Conservation (phyloP, 108 stramenopile species). For the Skeletonema potamos region DNA sequence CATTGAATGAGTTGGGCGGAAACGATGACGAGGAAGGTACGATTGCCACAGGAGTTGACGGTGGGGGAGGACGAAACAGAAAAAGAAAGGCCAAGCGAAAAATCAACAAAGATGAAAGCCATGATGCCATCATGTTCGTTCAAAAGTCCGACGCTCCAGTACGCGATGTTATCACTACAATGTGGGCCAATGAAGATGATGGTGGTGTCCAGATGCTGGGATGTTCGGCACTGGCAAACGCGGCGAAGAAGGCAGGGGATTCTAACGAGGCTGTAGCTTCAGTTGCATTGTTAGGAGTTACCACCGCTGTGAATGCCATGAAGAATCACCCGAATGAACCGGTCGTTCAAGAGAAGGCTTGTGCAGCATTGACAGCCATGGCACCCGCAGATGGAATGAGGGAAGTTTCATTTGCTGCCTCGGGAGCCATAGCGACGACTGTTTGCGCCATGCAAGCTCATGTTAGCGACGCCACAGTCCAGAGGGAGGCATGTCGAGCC, state of each 20-base stretch:
- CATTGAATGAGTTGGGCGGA: constrained; percentile 28
- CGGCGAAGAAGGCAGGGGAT: constrained; percentile 22
- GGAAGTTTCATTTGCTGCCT: constrained; percentile 85
- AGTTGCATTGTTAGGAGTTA: constrained; percentile 71
- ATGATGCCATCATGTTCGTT: constrained; percentile 89
- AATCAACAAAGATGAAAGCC: constrained; percentile 77
- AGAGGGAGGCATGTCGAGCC: constrained; percentile 77
- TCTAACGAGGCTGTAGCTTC: constrained; percentile 30
- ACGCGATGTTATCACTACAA: constrained; percentile 67
- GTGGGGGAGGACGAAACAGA: constrained; percentile 36
- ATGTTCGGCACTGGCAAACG: constrained; percentile 60
- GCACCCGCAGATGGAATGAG: constrained; percentile 65
- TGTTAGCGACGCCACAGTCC: constrained; percentile 74
- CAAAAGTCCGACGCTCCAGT: constrained; percentile 61
- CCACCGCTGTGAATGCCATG: constrained; percentile 84
- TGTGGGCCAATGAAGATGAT: constrained; percentile 92
- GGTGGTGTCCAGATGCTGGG: constrained; percentile 88
- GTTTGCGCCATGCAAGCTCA: constrained; percentile 91
- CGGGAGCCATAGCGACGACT: constrained; percentile 76
- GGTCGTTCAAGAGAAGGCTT: constrained; percentile 85
- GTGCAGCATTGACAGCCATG: constrained; percentile 56
- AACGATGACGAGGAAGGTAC: constrained; percentile 43
- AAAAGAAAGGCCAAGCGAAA: constrained; percentile 33
- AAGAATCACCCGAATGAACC: constrained; percentile 88
- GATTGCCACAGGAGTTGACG: constrained; percentile 43